These are phyloP conservation scores for Talaromyces adpressus DNA, from an alignment of 495 filamentous ascomycete species.

Conservation along the genomic window DNA sequence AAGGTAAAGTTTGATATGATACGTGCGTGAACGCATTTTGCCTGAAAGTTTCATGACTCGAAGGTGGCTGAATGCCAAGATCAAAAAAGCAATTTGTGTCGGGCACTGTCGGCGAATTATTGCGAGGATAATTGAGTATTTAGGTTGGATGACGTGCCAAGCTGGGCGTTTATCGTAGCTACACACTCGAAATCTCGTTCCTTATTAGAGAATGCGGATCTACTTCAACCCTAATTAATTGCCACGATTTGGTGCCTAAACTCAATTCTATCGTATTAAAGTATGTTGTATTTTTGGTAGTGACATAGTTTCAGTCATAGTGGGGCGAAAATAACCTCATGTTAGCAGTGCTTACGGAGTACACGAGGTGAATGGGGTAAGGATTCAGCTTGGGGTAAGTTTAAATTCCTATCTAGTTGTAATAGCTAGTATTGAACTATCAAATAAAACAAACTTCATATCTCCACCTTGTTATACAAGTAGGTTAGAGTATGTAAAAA, in stretches of 20 bases:
- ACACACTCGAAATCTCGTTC: not conserved
- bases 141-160: not conserved
- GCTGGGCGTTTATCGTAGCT: not conserved
- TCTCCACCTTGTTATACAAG: not conserved
- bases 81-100: not conserved
- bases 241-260: not conserved
- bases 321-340: not conserved
- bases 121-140: not conserved
- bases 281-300: not conserved
- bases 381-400: not conserved
- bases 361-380: not conserved
- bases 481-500: not conserved
- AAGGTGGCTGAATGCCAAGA: not conserved
- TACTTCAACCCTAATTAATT: not conserved
- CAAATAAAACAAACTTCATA: not conserved
- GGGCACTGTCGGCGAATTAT: not conserved
- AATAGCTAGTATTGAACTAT: not conserved
- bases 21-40: not conserved
- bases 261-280: not conserved
- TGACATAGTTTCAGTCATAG: not conserved
- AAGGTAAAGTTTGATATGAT: not conserved
- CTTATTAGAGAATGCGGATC: not conserved
- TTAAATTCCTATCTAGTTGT: not conserved
- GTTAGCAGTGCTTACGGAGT: not conserved
- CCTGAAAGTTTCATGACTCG: not conserved